Percentiles rank a stretch among this genome's conserved stretches.
These are phyloP conservation scores for Neurospora sublineolata DNA, from an alignment of 495 filamentous ascomycete species.

Conservation along the genomic window DNA sequence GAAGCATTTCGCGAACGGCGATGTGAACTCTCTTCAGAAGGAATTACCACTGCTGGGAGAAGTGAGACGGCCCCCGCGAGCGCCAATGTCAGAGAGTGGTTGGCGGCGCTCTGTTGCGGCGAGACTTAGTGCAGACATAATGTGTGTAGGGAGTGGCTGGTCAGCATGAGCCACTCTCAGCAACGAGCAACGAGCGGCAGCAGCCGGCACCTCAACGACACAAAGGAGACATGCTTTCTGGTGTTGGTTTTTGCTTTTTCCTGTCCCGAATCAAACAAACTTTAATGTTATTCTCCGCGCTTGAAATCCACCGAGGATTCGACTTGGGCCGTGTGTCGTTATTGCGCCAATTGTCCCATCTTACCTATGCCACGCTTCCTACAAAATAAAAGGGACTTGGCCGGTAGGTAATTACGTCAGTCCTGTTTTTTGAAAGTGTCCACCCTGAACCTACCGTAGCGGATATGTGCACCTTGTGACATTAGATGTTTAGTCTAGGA, in stretches of 20 bases:
- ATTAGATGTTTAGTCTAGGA: too few relatives aligned
- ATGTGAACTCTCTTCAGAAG: neutral
- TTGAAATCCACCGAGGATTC: neutral
- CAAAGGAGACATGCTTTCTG: neutral
- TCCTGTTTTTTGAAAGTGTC: neutral
- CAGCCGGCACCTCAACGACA: neutral
- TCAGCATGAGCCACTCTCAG: neutral
- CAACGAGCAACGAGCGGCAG: neutral
- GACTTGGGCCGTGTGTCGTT: neutral
- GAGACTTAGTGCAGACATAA: neutral
- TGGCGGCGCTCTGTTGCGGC: neutral
- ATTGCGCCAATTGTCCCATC: neutral
- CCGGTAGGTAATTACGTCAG: neutral
- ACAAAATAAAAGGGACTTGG: neutral
- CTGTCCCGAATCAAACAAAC: neutral
- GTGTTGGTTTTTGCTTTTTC: neutral
- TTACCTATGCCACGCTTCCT: neutral
- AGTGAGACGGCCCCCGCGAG: neutral
- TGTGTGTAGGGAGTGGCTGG: neutral
- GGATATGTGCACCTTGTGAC: too few relatives aligned
- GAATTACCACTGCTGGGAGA: neutral
- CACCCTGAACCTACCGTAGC: neutral
- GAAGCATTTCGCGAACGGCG: neutral
- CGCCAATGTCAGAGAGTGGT: neutral
- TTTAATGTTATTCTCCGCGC: neutral